Evolutionary conservation across 495 filamentous ascomycete species (phyloP).

Genomic region (Staphylotrichum longicolle): DNA sequence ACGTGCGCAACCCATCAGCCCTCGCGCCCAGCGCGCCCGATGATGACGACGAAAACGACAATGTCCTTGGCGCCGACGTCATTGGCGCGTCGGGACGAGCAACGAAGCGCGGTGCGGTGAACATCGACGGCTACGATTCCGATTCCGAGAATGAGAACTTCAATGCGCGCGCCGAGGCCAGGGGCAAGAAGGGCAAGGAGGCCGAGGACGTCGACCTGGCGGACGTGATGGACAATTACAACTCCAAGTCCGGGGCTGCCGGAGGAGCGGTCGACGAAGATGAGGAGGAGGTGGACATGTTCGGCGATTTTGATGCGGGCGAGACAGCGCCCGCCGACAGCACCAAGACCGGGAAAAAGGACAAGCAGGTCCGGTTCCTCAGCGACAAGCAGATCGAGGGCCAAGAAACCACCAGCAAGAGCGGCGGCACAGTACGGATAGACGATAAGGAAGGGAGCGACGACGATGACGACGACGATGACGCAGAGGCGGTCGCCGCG

Average conservation of each 20-base stretch:
- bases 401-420: constrained; percentile 70
- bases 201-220: constrained; percentile 44
- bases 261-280: constrained; percentile 42
- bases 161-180: constrained; percentile 62
- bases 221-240: constrained; percentile 47
- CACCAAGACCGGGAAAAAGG: constrained; percentile 58
- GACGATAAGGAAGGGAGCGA: constrained; percentile 52
- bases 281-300: constrained; percentile 86
- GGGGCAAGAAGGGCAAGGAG: constrained; percentile 45
- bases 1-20: constrained; percentile 88
- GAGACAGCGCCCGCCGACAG: constrained; percentile 41
- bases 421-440: constrained; percentile 62
- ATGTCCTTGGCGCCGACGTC: constrained; percentile 84
- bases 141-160: constrained; percentile 94
- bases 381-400: constrained; percentile 78
- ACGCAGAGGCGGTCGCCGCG: constrained; percentile 65
- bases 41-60: constrained; percentile 71
- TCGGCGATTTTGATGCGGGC: constrained; percentile 71
- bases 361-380: constrained; percentile 77
- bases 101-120: constrained; percentile 86
- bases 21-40: constrained; percentile 73
- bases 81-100: constrained; percentile 77
- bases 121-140: constrained; percentile 93
- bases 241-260: constrained; percentile 26
- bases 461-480: constrained; percentile 65